Evolutionary conservation across 108 stramenopile species (phyloP).

Genomic region (Aureococcus anophagefferens): DNA sequence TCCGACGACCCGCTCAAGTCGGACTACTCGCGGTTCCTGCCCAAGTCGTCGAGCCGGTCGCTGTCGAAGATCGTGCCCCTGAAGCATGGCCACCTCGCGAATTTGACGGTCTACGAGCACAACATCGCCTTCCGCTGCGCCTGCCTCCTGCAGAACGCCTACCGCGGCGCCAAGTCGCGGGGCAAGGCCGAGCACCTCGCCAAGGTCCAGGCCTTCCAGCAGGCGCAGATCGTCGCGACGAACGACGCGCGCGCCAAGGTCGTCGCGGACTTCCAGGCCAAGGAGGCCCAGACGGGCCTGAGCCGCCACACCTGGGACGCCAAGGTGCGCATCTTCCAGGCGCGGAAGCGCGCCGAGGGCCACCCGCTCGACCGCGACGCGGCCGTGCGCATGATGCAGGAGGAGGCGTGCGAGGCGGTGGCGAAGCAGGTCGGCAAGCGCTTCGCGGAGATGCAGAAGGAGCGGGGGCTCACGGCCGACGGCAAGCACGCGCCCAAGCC

Average conservation of each 20-base stretch:
- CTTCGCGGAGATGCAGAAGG: conserved; percentile 31
- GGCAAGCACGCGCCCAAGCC: background rate
- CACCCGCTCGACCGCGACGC: conserved; percentile 24
- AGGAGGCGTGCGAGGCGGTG: conserved; percentile 31
- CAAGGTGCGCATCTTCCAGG: conserved; percentile 42
- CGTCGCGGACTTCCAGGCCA: conserved; percentile 26
- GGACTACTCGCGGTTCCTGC: conserved; percentile 42
- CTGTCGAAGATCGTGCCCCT: conserved; percentile 27
- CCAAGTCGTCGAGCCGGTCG: conserved; percentile 7
- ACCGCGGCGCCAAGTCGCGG: conserved; percentile 25
- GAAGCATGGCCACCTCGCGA: conserved; percentile 37
- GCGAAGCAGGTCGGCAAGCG: conserved; percentile 19
- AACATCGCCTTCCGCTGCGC: conserved; percentile 12
- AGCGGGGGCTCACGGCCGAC: conserved; percentile 18
- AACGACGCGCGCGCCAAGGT: conserved; percentile 30
- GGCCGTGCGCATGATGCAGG: conserved; percentile 32
- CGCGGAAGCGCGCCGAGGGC: conserved; percentile 38
- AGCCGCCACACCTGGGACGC: conserved; percentile 52
- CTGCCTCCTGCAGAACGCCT: conserved; percentile 34
- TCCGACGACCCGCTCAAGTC: conserved; percentile 35
- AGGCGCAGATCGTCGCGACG: conserved; percentile 26
- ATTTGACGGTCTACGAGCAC: conserved; percentile 20
- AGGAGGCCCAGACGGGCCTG: conserved; percentile 24
- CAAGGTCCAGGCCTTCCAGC: conserved; percentile 26
- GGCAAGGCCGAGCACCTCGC: conserved; percentile 22